Base-by-base conservation (phyloP, 352 stramenopile species). In the Peronospora tabacina region DNA sequence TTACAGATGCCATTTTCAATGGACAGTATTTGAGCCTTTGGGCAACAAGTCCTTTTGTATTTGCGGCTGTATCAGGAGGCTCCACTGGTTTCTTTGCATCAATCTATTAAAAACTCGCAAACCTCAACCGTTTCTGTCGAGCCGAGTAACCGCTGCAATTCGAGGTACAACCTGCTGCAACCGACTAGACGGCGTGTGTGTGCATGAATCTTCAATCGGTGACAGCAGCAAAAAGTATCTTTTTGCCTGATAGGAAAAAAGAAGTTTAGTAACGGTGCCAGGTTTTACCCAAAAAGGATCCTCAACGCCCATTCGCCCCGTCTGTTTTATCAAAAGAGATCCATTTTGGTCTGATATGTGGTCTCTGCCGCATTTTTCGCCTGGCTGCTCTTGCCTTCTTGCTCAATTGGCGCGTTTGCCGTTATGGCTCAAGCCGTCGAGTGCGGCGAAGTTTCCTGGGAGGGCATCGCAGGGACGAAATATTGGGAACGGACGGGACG, bases 401-500 rank as follows among this genome's bases (percentile, higher is more conserved):
- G 37, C 24, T 45, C 55, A 44, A 63, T 59, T 49, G 55, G 50
- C 55, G 58, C 8, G 12, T 38, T 61, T 55, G 56, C 56, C 50
- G 50, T 60, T 64, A 56, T 55, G 32, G 35, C 26, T 48, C 49
- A 43, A 58, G 49, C 36, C 15, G 13, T 50, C 49, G 46, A 38
- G 33, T 61, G 57, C 57, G 33, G 40, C 57, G 57, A 65, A 65
- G 30, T 28, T 65, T 65, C 57, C 55, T 48, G 17, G 36, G 57
- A 16, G 52, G 39, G 34, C 44, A 42, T 57, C 49, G 55, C 43
- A 63, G 49, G 49, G 29, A 15, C 37, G 33, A 11, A 10, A 35
- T n/a, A n/a, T 13, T 15, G 49, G 38, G 40, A 63, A 63, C 55
- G 55, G 55, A 63, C 55, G 32, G 49, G 55, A 35, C 54, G 30